Evolutionary conservation across 192 early-diverging fungal genomes (phyloP).

Genomic region (Coemansia guatemalensis): DNA sequence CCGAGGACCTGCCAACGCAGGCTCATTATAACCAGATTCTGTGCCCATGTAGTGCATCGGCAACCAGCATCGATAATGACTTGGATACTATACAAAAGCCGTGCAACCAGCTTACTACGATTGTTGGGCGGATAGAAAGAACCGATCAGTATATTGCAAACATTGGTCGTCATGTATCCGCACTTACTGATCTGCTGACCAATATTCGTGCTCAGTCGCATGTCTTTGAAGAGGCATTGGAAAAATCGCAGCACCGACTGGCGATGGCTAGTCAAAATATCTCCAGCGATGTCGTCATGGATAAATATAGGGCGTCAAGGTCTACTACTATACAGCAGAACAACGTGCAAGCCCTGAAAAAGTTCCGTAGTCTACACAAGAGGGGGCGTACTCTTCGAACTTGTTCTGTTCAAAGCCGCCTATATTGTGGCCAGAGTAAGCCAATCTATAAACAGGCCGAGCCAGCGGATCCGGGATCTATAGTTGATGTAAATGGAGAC

Average conservation of each 20-base stretch:
- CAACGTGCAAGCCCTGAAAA: not conserved
- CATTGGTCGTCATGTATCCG: slow-evolving; percentile 23
- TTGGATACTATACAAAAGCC: slow-evolving; percentile 9
- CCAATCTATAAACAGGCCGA: not conserved
- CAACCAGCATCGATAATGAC: not conserved
- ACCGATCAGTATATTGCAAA: slow-evolving; percentile 24
- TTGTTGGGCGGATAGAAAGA: slow-evolving; percentile 36
- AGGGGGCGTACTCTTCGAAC: not conserved
- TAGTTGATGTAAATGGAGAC: not conserved
- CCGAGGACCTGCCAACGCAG: not conserved
- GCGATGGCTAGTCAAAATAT: slow-evolving; percentile 15
- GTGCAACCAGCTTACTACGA: slow-evolving; percentile 15
- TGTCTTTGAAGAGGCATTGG: slow-evolving; percentile 17
- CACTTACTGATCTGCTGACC: slow-evolving; percentile 16
- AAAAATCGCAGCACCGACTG: slow-evolving; percentile 28
- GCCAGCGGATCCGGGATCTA: not conserved
- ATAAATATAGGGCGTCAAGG: not conserved
- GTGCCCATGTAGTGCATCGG: not conserved
- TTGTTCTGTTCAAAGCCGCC: not conserved
- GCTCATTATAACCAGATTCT: slow-evolving; percentile 9
- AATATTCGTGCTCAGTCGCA: slow-evolving; percentile 33
- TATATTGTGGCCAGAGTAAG: not conserved
- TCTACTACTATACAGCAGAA: not conserved
- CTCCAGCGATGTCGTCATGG: slow-evolving; percentile 4
- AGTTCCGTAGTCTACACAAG: not conserved